Percentiles rank a stretch among this genome's conserved stretches.
Evolutionary conservation across 306 rosid species (phyloP).

Genomic region (Purshia tridentata): DNA sequence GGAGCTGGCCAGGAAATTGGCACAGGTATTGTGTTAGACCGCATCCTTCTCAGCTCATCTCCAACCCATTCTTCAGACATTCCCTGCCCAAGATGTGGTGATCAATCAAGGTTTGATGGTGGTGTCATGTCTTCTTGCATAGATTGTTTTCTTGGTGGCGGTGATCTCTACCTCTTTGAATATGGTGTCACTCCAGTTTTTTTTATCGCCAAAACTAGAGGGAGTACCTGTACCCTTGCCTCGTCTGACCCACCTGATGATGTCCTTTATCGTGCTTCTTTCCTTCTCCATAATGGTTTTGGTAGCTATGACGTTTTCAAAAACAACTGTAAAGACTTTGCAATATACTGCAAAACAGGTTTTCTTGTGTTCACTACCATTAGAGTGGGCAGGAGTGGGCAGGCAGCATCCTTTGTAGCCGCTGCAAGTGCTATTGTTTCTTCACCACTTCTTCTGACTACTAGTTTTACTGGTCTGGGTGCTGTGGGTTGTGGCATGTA

Average conservation of each 20-base stretch:
- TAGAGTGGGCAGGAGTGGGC: conserved; percentile 61
- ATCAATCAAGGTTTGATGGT: conserved; percentile 33
- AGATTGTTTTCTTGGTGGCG: conserved; percentile 60
- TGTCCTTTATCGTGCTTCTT: conserved; percentile 52
- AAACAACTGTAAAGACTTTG: conserved; percentile 82
- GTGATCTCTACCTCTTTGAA: conserved; percentile 53
- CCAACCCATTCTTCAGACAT: conserved; percentile 31
- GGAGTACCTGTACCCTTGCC: conserved; percentile 81
- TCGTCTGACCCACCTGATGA: conserved; percentile 39
- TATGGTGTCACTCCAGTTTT: conserved; percentile 43
- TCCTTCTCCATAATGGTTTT: conserved; percentile 68
- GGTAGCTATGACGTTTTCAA: conserved; percentile 52
- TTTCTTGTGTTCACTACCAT: conserved; percentile 38
- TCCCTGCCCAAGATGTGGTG: conserved; percentile 58
- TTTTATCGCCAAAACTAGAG: conserved; percentile 63
- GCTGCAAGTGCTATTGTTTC: conserved; percentile 41
- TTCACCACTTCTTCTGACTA: conserved; percentile 34
- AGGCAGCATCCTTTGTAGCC: conserved; percentile 49
- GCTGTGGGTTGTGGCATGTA: conserved; percentile 45
- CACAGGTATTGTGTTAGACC: conserved; percentile 38
- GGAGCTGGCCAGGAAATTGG: conserved; percentile 47
- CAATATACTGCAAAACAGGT: conserved; percentile 84
- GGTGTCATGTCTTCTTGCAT: conserved; percentile 70
- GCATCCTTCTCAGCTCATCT: conserved; percentile 39
- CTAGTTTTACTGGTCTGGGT: conserved; percentile 33